These are phyloP conservation scores for Hyaloperonospora brassicae DNA, from an alignment of 352 stramenopile genomes.

Conservation along the genomic window DNA sequence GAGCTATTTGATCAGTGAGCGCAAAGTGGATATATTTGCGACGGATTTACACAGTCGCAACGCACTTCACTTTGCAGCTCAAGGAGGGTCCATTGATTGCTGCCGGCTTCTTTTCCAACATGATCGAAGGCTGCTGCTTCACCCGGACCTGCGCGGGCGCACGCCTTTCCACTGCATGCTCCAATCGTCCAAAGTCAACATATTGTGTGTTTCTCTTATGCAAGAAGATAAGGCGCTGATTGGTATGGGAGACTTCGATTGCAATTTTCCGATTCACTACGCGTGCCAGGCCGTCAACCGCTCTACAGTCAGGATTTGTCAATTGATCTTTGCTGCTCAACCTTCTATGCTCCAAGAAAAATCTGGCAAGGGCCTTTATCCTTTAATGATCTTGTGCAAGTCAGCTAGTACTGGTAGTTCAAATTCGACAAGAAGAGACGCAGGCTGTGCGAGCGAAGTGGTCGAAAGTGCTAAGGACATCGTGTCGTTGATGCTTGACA, in stretches of 20 bases:
- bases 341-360: constrained; percentile 32
- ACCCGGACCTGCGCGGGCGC: constrained; percentile 44
- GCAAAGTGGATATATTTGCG: constrained; percentile 40
- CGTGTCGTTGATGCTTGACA: constrained; percentile 43
- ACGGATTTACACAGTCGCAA: constrained; percentile 45
- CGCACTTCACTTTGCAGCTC: constrained; percentile 43
- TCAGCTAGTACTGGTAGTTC: constrained; percentile 8
- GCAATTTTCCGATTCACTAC: constrained; percentile 53
- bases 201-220: constrained; percentile 37
- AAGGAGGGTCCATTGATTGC: constrained; percentile 29
- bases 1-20: constrained; percentile 33
- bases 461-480: constrained; percentile 25
- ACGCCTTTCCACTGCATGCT: constrained; percentile 59
- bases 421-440: constrained; percentile 1
- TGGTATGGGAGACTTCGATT: constrained; percentile 37
- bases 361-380: constrained; percentile 29
- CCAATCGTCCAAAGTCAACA: constrained; percentile 35
- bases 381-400: constrained; percentile 48
- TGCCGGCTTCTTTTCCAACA: constrained; percentile 36
- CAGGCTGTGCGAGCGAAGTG: constrained; percentile 7
- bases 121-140: constrained; percentile 33
- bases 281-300: constrained; percentile 45
- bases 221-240: constrained; percentile 25
- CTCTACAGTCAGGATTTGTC: constrained; percentile 37
- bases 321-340: constrained; percentile 36